Percentiles rank a stretch among this genome's conserved stretches.
Conservation (phyloP, 371 early-diverging fungal genomes). For the Syncephalis fuscata region DNA sequence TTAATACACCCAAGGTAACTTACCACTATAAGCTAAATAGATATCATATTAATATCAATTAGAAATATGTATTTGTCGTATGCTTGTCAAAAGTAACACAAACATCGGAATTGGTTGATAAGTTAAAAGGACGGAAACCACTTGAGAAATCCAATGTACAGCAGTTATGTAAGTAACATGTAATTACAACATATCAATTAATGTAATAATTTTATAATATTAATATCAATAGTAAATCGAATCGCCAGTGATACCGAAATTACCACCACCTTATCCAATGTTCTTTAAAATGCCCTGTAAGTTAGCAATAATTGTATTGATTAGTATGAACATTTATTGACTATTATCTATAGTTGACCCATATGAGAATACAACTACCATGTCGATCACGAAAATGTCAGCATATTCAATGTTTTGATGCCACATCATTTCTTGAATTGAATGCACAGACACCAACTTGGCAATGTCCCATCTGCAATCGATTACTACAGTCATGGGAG, state of each 20-base stretch:
- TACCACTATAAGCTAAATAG: neutral
- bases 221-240: constrained; percentile 12
- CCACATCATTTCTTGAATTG: constrained; percentile 38
- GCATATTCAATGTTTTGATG: constrained; percentile 67
- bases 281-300: constrained; percentile 40
- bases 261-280: constrained; percentile 25
- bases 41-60: neutral
- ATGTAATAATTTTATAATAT: neutral
- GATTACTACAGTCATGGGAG: constrained; percentile 28
- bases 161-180: constrained; percentile 27
- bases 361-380: constrained; percentile 39
- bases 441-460: constrained; percentile 51
- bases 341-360: constrained; percentile 29
- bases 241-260: constrained; percentile 27
- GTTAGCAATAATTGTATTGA: no score
- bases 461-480: constrained; percentile 57
- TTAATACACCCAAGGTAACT: constrained; percentile 26
- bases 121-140: constrained; percentile 16
- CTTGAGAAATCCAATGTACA: constrained; percentile 25
- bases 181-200: neutral
- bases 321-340: constrained; percentile 9
- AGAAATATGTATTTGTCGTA: constrained; percentile 23
- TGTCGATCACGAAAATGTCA: constrained; percentile 36
- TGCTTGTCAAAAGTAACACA: constrained; percentile 23
- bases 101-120: constrained; percentile 19